Base-by-base conservation (phyloP, 208 protist genomes). In the Trypanosoma scelopori region DNA sequence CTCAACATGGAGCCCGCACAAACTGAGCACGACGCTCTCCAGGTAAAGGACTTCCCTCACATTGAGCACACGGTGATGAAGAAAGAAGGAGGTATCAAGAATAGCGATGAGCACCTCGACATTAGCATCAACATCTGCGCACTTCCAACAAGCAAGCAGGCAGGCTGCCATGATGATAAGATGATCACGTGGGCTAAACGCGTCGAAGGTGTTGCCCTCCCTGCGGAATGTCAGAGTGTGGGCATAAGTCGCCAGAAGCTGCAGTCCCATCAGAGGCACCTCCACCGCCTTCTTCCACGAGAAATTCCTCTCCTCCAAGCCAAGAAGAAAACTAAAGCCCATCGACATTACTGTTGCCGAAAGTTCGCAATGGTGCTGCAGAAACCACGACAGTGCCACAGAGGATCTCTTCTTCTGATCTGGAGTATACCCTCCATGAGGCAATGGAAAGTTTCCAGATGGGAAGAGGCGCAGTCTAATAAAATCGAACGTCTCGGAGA, bases 111-210 rank as follows among this genome's bases (percentile, higher is more conserved):
- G 62, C 28, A n/a, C 47, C 20, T n/a, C 28, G 13, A 45, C 55
- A 52, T n/a, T 50, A 3, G 78, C 78, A 52, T 84, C 65, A 28
- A 67, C 35, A 35, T 85, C 68, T 18, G 78, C 57, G 43, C 69
- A 73, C 43, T 74, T 76, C 73, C 76, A 88, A 3, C 62, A 58
- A 0, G 76, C 62, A 20, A 74, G 39, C 32, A 85, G 58, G 37
- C 53, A 82, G 12, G 82, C 74, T 48, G 78, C 53, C 13, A 71
- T 69, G 3, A 61, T 58, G 66, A 70, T 65, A 16, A 82, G 32
- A 35, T 78, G 55, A 23, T 79, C 72, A 41, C 58, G 41, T 13
- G 59, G 41, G 18, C n/a, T 47, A 3, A 51, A 25, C 13, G 16
- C 6, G 28, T 55, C 45, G 41, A 77, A 58, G 23, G 5, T 46